Evolutionary conservation across 2,329 filamentous ascomycete species (phyloP).

Genomic region (Fusarium chuoi): DNA sequence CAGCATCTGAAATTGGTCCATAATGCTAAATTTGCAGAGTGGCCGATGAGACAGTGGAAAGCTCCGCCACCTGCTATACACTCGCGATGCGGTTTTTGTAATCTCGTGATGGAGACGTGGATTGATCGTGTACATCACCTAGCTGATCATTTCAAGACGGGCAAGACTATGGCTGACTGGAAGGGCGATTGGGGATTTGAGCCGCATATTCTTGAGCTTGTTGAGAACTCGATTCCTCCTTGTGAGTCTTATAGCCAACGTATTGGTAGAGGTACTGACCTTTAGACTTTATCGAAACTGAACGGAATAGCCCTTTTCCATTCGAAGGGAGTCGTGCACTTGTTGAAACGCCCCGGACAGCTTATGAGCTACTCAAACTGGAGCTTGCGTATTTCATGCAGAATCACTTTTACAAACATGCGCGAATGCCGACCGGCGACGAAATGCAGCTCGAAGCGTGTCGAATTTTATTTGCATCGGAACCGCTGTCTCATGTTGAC

Average conservation of each 20-base stretch:
- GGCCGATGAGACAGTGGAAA: conserved; percentile 50
- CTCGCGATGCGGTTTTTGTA: conserved; percentile 55
- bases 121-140: conserved; percentile 50
- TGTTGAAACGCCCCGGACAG: conserved; percentile 32
- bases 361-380: conserved; percentile 37
- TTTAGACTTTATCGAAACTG: conserved; percentile 36
- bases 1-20: conserved; percentile 56
- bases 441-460: conserved; percentile 40
- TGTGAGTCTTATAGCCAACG: conserved; percentile 39
- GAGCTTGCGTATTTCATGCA: conserved; percentile 41
- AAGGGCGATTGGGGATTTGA: conserved; percentile 57
- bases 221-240: conserved; percentile 56
- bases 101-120: conserved; percentile 51
- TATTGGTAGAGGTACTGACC: fast-evolving
- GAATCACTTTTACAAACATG: conserved; percentile 34
- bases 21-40: conserved; percentile 50
- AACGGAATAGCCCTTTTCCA: conserved; percentile 35
- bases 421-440: conserved; percentile 20
- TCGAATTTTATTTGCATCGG: conserved; percentile 24
- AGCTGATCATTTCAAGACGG: conserved; percentile 54
- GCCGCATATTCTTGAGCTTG: conserved; percentile 48
- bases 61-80: conserved; percentile 49
- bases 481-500: not conserved
- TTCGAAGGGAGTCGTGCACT: conserved; percentile 32
- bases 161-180: conserved; percentile 56